Conservation (phyloP, 1,139 yeast species). For the Kurtzmaniella natalensis region DNA sequence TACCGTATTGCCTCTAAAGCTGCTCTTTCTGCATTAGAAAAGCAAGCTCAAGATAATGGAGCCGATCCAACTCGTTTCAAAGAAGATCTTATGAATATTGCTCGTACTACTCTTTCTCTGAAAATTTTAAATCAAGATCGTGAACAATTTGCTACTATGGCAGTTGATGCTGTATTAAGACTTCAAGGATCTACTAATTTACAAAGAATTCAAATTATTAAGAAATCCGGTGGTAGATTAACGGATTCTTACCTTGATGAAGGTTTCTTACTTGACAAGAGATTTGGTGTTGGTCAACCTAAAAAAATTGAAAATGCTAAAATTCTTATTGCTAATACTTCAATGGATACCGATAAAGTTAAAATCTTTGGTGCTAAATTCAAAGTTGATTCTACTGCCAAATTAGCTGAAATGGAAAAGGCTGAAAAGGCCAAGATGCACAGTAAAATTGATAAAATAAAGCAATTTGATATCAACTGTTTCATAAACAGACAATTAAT, state of each 20-base stretch:
- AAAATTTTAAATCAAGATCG: slow-evolving; percentile 94
- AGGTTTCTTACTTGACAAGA: slow-evolving; percentile 88
- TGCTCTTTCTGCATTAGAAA: slow-evolving; percentile 76
- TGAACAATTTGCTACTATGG: slow-evolving; percentile 80
- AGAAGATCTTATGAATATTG: slow-evolving; percentile 76
- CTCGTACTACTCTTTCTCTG: slow-evolving; percentile 90
- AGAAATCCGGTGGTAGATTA: slow-evolving; percentile 89
- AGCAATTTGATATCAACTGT: slow-evolving; percentile 77
- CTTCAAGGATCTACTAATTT: slow-evolving; percentile 91
- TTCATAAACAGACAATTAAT: slow-evolving; percentile 94
- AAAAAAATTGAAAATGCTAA: slow-evolving; percentile 78
- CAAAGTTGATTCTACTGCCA: slow-evolving; percentile 91
- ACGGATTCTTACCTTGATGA: slow-evolving; percentile 93
- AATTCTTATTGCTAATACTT: slow-evolving; percentile 89
- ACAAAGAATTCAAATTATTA: slow-evolving; percentile 90
- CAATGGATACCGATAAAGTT: slow-evolving; percentile 97
- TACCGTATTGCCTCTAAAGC: slow-evolving; percentile 82
- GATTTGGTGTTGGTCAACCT: slow-evolving; percentile 93
- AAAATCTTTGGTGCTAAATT: slow-evolving; percentile 97
- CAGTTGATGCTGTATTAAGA: slow-evolving; percentile 91
- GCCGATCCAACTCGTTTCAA: slow-evolving; percentile 59
- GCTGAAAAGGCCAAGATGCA: slow-evolving; percentile 96
- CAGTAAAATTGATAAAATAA: slow-evolving; percentile 80
- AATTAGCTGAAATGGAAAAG: slow-evolving; percentile 90
- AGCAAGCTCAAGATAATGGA: slow-evolving; percentile 74